These are phyloP conservation scores for Melastoma candidum DNA, from an alignment of 441 rosid species.

Conservation along the genomic window DNA sequence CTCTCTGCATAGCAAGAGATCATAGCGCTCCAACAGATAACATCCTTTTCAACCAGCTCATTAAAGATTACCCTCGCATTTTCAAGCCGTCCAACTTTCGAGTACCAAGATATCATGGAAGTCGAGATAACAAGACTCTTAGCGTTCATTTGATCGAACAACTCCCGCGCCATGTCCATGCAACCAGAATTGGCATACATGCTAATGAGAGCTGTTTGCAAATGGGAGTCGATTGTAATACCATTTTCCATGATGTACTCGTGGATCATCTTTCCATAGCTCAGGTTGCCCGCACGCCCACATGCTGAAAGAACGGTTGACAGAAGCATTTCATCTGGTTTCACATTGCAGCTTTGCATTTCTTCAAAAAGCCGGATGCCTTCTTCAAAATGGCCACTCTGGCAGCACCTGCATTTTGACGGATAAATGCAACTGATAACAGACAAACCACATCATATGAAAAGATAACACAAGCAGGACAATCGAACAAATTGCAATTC, in stretches of 20 bases:
- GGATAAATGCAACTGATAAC: not conserved
- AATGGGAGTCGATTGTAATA: conserved; percentile 27
- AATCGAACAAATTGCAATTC: not conserved
- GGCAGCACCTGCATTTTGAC: conserved; percentile 30
- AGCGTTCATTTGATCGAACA: conserved; percentile 24
- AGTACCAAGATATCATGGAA: conserved; percentile 48
- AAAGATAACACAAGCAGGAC: not conserved
- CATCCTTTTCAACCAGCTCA: conserved; percentile 29
- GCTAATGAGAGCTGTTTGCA: conserved; percentile 41
- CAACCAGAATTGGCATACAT: conserved; percentile 44
- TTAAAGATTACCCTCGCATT: conserved; percentile 40
- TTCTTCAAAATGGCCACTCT: conserved; percentile 30
- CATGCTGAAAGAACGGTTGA: conserved; percentile 47
- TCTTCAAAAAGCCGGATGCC: conserved; percentile 54
- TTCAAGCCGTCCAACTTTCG: conserved; percentile 33
- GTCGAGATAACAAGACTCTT: conserved; percentile 38
- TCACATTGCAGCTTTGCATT: conserved; percentile 32
- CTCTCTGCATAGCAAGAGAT: conserved; percentile 51
- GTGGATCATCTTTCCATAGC: conserved; percentile 36
- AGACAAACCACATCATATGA: conserved; percentile 5
- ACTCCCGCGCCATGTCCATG: conserved; percentile 33
- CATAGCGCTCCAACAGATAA: conserved; percentile 53
- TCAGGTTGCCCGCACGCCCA: conserved; percentile 30
- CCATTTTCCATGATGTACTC: conserved; percentile 31
- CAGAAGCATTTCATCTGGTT: conserved; percentile 45